Evolutionary conservation across 148 eudicot genomes (phyloP).

Genomic region (Fagopyrum tataricum): DNA sequence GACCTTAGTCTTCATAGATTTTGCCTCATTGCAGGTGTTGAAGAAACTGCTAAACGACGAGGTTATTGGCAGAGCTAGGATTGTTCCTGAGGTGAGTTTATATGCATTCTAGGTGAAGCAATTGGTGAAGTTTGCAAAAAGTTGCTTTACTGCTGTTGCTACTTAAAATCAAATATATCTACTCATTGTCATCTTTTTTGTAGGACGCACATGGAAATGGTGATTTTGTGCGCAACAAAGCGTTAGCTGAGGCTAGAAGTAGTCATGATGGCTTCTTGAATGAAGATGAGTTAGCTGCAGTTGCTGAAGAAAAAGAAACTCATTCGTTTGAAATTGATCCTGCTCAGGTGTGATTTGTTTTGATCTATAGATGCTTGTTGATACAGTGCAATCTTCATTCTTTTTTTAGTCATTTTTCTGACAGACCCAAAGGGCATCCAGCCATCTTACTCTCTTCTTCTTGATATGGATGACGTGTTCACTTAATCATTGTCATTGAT

Average conservation of each 20-base stretch:
- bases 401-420: neutral
- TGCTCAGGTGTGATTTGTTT: constrained; percentile 44
- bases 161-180: neutral
- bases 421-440: neutral
- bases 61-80: constrained; percentile 67
- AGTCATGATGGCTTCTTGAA: constrained; percentile 70
- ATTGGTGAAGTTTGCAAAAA: neutral
- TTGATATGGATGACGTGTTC: too few relatives aligned
- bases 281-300: constrained; percentile 90
- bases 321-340: constrained; percentile 95
- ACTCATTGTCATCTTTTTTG: neutral
- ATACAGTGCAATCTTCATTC: neutral
- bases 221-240: constrained; percentile 70
- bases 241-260: constrained; percentile 57
- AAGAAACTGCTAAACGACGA: constrained; percentile 72
- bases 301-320: constrained; percentile 95
- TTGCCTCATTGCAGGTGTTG: constrained; percentile 47
- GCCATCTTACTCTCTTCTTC: neutral
- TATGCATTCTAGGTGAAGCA: neutral
- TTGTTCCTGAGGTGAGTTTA: constrained; percentile 48
- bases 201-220: constrained; percentile 56
- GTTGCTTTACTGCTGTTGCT: neutral
- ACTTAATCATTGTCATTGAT: too few relatives aligned
- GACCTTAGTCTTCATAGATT: neutral
- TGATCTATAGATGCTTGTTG: neutral